phyloP scores from a whole-genome alignment of 2,329 filamentous ascomycete species.

The Cladophialophora psammophila region DNA sequence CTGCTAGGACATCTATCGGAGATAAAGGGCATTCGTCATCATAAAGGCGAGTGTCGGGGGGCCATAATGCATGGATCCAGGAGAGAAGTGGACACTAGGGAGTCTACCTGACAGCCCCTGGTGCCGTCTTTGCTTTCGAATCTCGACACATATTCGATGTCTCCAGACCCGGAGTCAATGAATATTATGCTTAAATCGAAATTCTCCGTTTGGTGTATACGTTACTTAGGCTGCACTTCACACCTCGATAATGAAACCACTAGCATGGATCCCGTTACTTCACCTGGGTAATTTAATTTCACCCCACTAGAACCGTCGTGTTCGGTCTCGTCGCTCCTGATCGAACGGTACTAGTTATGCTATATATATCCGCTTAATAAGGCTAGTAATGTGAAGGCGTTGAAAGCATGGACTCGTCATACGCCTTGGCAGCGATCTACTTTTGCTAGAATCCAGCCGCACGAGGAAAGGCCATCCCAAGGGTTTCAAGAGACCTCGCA shows the following conservation, averaged over 20 bases:
- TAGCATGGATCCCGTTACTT: background rate
- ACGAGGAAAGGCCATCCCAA: background rate
- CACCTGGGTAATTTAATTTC: background rate
- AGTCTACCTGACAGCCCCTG: no score
- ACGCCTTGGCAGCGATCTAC: background rate
- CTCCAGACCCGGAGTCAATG: background rate
- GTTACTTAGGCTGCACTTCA: background rate
- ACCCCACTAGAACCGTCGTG: background rate
- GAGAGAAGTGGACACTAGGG: background rate
- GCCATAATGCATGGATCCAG: background rate
- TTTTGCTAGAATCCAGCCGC: background rate
- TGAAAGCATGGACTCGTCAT: background rate
- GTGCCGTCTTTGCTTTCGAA: no score
- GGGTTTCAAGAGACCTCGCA: background rate
- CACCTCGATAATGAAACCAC: background rate
- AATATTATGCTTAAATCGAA: background rate
- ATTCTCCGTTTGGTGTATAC: background rate
- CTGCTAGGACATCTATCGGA: background rate
- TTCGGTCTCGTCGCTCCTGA: background rate
- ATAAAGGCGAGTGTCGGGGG: background rate
- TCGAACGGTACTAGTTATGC: background rate
- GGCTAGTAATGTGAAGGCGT: background rate
- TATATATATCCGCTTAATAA: background rate
- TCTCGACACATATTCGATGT: no score
- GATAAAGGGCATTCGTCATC: background rate